A percentile compares a stretch with the other conserved stretches of the same genome.
phyloP scores from a whole-genome alignment of 2,329 filamentous ascomycete species.

The Fusarium temperatum region DNA sequence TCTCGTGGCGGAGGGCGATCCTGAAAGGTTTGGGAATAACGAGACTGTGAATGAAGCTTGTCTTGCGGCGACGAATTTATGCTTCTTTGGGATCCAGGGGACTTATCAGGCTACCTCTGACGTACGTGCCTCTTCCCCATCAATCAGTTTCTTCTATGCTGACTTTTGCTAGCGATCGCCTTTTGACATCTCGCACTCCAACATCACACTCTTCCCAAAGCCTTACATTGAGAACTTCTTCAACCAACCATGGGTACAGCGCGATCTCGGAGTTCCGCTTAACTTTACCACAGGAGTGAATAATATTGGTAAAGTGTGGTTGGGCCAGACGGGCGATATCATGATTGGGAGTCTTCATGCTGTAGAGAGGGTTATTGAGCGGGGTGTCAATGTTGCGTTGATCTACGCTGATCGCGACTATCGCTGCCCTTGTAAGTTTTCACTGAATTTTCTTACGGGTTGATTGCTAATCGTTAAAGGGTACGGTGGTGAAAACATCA shows the following conservation, averaged over 20 bases:
- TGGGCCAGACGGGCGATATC: constrained; percentile 69
- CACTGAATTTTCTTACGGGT: too few species aligned
- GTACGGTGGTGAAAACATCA: constrained; percentile 69
- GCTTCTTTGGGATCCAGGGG: constrained; percentile 24
- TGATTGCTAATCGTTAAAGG: constrained; percentile 8
- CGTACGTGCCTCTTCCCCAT: neutral
- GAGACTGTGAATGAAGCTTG: constrained; percentile 56
- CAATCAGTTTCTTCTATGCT: neutral
- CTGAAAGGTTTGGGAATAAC: constrained; percentile 50
- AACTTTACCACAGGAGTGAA: constrained; percentile 58
- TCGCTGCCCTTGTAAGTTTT: constrained; percentile 67
- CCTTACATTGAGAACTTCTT: constrained; percentile 70
- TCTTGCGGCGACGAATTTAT: constrained; percentile 54
- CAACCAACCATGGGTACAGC: constrained; percentile 64
- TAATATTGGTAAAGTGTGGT: constrained; percentile 57
- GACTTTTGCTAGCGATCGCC: constrained; percentile 57
- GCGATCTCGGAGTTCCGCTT: constrained; percentile 67
- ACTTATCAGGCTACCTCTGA: constrained; percentile 1
- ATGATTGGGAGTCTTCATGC: constrained; percentile 50
- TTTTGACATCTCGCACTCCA: constrained; percentile 67
- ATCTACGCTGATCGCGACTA: constrained; percentile 72
- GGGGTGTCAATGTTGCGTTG: constrained; percentile 72
- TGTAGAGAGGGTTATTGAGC: constrained; percentile 65
- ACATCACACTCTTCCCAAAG: constrained; percentile 66
- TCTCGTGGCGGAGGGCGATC: constrained; percentile 45